Evolutionary conservation across 148 eudicot species (phyloP).

Genomic region (Dysphania ambrosioides): DNA sequence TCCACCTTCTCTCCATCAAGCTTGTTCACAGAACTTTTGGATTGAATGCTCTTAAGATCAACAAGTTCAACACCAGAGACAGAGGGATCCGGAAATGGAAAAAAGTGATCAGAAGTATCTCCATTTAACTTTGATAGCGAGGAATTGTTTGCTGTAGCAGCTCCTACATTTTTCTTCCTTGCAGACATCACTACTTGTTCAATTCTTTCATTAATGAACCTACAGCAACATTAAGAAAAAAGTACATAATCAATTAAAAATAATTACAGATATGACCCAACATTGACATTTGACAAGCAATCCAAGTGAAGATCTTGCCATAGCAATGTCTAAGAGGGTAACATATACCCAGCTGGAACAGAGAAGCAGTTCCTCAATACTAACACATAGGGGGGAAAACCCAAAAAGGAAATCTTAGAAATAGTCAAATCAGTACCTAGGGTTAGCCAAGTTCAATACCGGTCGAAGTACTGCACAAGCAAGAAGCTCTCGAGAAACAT

Average conservation of each 20-base stretch:
- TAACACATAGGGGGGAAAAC: not conserved
- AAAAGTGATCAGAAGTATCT: constrained; percentile 52
- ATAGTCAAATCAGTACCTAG: constrained; percentile 49
- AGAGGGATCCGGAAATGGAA: constrained; percentile 70
- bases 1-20: constrained; percentile 33
- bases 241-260: not conserved
- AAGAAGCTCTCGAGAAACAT: constrained; percentile 79
- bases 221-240: constrained; percentile 29
- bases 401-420: constrained; percentile 7
- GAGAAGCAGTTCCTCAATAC: not conserved
- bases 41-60: constrained; percentile 50
- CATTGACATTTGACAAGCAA: constrained; percentile 10
- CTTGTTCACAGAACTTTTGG: constrained; percentile 35
- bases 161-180: constrained; percentile 55
- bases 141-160: constrained; percentile 28
- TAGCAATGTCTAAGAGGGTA: not conserved
- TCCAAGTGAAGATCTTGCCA: not conserved
- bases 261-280: not conserved
- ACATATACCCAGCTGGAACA: not conserved
- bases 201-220: constrained; percentile 97
- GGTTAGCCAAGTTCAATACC: constrained; percentile 78
- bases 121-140: constrained; percentile 40
- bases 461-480: constrained; percentile 90
- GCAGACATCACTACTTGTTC: constrained; percentile 60
- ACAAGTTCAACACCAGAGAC: constrained; percentile 82